phyloP scores from a whole-genome alignment of 1,284 basidiomycete species.

The Microbotryum saponariae region DNA sequence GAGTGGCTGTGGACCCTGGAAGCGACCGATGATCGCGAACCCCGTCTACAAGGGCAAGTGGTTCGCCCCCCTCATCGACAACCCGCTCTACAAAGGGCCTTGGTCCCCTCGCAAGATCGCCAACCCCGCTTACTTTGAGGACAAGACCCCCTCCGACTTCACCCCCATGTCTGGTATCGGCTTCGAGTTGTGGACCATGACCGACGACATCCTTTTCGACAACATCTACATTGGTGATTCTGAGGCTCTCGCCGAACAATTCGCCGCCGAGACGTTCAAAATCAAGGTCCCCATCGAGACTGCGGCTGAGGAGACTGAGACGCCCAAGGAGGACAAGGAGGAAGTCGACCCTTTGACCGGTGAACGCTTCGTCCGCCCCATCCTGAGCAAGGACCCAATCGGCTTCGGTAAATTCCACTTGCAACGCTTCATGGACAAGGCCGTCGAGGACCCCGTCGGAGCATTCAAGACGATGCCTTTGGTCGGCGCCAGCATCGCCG shows the following conservation, averaged over 20 bases:
- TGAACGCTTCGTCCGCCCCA: constrained; percentile 24
- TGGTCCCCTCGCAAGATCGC: constrained; percentile 87
- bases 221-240: constrained; percentile 82
- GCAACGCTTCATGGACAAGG: constrained; percentile 62
- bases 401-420: constrained; percentile 69
- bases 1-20: constrained; percentile 91
- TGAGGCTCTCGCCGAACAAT: constrained; percentile 64
- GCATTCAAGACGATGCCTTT: constrained; percentile 77
- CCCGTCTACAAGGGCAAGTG: constrained; percentile 76
- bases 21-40: constrained; percentile 77
- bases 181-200: constrained; percentile 98
- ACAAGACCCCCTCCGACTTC: constrained; percentile 73
- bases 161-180: constrained; percentile 71
- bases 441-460: constrained; percentile 59
- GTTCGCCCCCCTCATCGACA: constrained; percentile 86
- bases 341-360: constrained; percentile 33
- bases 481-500: constrained; percentile 66
- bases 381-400: constrained; percentile 54
- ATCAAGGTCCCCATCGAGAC: constrained; percentile 57
- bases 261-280: constrained; percentile 76
- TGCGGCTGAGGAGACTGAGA: constrained; percentile 44
- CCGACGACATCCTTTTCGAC: constrained; percentile 77
- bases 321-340: constrained; percentile 36
- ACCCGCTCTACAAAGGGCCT: constrained; percentile 93
- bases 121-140: constrained; percentile 89